Conservation (phyloP, 139 green algal species). For the Chlamydomonas asymmetrica region DNA sequence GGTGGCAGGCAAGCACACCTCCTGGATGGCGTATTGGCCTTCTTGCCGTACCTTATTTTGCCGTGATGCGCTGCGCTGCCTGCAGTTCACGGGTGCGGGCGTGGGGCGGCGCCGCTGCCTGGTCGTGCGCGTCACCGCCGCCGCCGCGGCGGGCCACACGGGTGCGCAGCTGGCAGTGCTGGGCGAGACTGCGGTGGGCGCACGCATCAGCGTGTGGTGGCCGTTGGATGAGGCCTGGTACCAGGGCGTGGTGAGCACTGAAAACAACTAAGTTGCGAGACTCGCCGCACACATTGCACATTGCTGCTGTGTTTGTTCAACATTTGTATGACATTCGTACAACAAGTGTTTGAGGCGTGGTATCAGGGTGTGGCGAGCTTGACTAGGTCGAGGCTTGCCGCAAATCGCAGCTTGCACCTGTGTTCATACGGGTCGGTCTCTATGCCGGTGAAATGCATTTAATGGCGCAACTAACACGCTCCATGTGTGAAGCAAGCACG, state of each 20-base stretch:
- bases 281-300: not conserved
- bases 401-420: too few relatives aligned
- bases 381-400: too few relatives aligned
- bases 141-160: slow-evolving; percentile 56
- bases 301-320: slow-evolving; percentile 1
- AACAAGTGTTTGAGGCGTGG: slow-evolving; percentile 15
- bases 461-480: too few relatives aligned
- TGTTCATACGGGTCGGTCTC: too few relatives aligned
- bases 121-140: slow-evolving; percentile 65
- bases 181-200: slow-evolving; percentile 64
- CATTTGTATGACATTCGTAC: too few relatives aligned
- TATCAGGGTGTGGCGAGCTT: too few relatives aligned
- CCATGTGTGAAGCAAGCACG: too few relatives aligned
- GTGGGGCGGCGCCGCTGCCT: slow-evolving; percentile 62
- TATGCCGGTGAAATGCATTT: too few relatives aligned
- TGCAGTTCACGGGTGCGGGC: slow-evolving; percentile 13
- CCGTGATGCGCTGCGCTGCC: too few relatives aligned
- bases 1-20: too few relatives aligned
- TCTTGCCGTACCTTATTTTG: too few relatives aligned
- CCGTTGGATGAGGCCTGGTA: slow-evolving; percentile 51
- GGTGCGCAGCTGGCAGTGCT: slow-evolving; percentile 67
- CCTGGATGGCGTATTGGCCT: too few relatives aligned
- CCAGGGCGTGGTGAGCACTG: slow-evolving; percentile 41
- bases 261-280: not conserved
- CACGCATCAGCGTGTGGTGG: slow-evolving; percentile 59